Evolutionary conservation across 768 basidiomycete genomes (phyloP).

Genomic region (Lactifluus pinguis): DNA sequence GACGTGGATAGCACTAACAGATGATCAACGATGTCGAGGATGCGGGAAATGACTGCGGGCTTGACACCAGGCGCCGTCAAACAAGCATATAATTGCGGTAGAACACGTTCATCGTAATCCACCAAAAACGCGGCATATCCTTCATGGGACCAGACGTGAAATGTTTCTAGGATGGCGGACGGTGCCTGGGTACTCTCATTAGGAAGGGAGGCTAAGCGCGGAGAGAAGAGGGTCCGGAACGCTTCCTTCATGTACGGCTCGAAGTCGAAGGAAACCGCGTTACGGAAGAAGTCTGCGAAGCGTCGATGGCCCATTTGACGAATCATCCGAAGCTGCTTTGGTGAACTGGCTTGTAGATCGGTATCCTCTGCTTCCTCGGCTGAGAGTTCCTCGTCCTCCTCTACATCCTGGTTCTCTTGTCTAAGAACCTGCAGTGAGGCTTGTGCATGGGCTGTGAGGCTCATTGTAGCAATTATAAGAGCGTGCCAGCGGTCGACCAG

Average conservation of each 20-base stretch:
- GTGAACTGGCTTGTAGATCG: slow-evolving; percentile 6
- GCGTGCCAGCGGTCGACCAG: slow-evolving; percentile 64
- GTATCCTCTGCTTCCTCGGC: slow-evolving; percentile 27
- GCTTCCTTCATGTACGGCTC: slow-evolving; percentile 54
- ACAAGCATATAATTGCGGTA: slow-evolving; percentile 78
- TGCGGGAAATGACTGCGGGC: slow-evolving; percentile 63
- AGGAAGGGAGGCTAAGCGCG: slow-evolving; percentile 66
- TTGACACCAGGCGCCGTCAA: slow-evolving; percentile 80
- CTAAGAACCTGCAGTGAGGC: slow-evolving; percentile 34
- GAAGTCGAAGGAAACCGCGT: slow-evolving; percentile 67
- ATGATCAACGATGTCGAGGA: slow-evolving; percentile 80
- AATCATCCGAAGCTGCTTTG: slow-evolving; percentile 40
- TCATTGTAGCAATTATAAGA: slow-evolving; percentile 60
- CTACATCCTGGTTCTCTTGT: slow-evolving; percentile 27
- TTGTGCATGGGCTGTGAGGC: slow-evolving; percentile 60
- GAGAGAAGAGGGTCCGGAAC: slow-evolving; percentile 69
- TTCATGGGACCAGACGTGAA: slow-evolving; percentile 64
- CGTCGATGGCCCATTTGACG: slow-evolving; percentile 82
- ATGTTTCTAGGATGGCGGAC: slow-evolving; percentile 79
- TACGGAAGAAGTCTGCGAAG: slow-evolving; percentile 79
- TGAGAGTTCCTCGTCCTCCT: slow-evolving; percentile 21
- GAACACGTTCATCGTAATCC: slow-evolving; percentile 52
- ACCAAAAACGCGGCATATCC: slow-evolving; percentile 58
- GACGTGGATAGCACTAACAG: slow-evolving; percentile 48
- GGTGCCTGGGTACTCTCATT: slow-evolving; percentile 88